phyloP scores from a whole-genome alignment of 2,329 filamentous ascomycete species.

The Aspergillus glaucus region DNA sequence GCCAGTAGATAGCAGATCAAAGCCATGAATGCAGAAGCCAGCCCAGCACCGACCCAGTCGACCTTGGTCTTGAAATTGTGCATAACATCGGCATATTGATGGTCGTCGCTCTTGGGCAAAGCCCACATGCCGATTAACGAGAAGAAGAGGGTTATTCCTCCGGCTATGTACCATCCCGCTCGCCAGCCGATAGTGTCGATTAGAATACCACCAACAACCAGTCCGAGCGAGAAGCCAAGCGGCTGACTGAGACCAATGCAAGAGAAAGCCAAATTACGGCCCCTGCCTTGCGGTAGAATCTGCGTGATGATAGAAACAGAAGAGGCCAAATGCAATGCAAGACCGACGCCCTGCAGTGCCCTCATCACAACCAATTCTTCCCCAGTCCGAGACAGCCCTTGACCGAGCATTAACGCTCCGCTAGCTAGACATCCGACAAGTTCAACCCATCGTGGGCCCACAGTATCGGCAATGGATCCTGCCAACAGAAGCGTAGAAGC shows the following conservation, averaged over 20 bases:
- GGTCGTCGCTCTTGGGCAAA: conserved; percentile 26
- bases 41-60: conserved; percentile 48
- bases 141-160: conserved; percentile 17
- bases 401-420: conserved; percentile 39
- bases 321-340: conserved; percentile 45
- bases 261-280: conserved; percentile 45
- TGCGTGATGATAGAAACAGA: conserved; percentile 44
- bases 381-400: conserved; percentile 35
- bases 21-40: conserved; percentile 43
- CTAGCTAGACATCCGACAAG: conserved; percentile 42
- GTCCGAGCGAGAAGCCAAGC: conserved; percentile 5
- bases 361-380: conserved; percentile 45
- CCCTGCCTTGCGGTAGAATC: conserved; percentile 37
- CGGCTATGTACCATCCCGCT: conserved; percentile 42
- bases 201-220: conserved; percentile 24
- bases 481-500: conserved; percentile 39
- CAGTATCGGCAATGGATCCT: conserved; percentile 47
- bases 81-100: conserved; percentile 16
- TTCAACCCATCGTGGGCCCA: conserved; percentile 44
- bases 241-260: conserved; percentile 1
- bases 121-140: conserved; percentile 36
- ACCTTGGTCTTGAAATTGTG: conserved; percentile 31
- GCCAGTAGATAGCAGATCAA: conserved; percentile 48
- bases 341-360: conserved; percentile 40
- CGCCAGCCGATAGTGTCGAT: conserved; percentile 42